Base-by-base conservation (phyloP, 2,329 filamentous ascomycete species). In the Trichothecium roseum region DNA sequence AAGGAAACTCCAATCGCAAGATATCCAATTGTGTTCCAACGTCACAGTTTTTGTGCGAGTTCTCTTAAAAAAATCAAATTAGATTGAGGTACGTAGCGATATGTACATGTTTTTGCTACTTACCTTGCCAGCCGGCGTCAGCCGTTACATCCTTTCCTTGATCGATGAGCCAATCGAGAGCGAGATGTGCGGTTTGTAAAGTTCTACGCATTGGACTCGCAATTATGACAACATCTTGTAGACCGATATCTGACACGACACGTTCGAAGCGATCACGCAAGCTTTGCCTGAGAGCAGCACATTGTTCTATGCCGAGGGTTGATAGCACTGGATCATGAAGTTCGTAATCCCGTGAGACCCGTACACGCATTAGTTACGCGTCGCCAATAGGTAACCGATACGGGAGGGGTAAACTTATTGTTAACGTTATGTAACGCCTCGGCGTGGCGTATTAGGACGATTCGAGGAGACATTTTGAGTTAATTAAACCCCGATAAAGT, bases 361-460 rank as follows among this genome's bases (percentile, higher is more conserved):
- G 51, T 28, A 17, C 3, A 18, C 32, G 42, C 28, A 7, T 30
- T 17, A 7, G 8, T 14, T 30, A 13, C n/a, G n/a, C n/a, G 28
- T n/a, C 6, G 20, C 28, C 5, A 12, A 27, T 22, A 18, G n/a
- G 9, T n/a, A n/a, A n/a, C n/a, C n/a, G n/a, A n/a, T n/a, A n/a
- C 14, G 10, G 26, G 16, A n/a, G 4, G 33, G 37, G 31, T 35
- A 35, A 18, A 68, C 69, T 59, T 61, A 73, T 73, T 53, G 34
- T 57, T 49, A 12, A 60, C 56, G 40, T 76, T 76, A 51, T 76
- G 72, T n/a, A 64, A 49, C 8, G 66, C 72, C 57, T 96, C 84
- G 13, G 84, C 89, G 68, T 96, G 89, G 46, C 89, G 83, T 50
- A 95, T 80, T 50, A 96, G 68, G 45, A 96, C 83, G 40, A 95